These are phyloP conservation scores for Grigorovia transvaalensis DNA, from an alignment of 805 yeast species.

Conservation along the genomic window DNA sequence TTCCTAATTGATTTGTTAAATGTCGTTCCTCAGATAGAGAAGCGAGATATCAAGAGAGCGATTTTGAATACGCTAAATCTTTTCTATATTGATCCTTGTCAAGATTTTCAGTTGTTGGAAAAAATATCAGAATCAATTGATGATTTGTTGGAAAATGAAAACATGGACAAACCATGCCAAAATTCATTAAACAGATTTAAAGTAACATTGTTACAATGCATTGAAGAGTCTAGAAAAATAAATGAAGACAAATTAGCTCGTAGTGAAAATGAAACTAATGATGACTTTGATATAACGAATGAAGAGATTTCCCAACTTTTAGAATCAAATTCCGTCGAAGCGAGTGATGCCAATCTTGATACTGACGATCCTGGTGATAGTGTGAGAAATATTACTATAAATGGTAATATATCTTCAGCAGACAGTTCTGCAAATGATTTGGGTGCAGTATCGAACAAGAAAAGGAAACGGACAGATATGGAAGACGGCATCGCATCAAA, in stretches of 20 bases:
- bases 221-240: constrained; percentile 8
- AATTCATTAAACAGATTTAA: constrained; percentile 29
- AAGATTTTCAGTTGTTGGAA: constrained; percentile 18
- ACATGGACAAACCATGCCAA: constrained; percentile 26
- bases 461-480: constrained; percentile 8
- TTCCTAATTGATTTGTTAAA: constrained; percentile 46
- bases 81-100: constrained; percentile 33
- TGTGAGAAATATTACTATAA: background rate
- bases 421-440: background rate
- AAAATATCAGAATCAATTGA: constrained; percentile 21
- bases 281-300: constrained; percentile 5
- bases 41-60: constrained; percentile 44
- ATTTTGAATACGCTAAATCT: constrained; percentile 42
- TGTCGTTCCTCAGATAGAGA: constrained; percentile 36
- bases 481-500: constrained; percentile 1
- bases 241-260: background rate
- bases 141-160: constrained; percentile 24
- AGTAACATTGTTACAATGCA: constrained; percentile 4
- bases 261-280: background rate
- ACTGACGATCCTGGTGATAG: background rate
- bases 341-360: constrained; percentile 1
- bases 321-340: constrained; percentile 5
- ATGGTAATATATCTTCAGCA: background rate
- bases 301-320: constrained; percentile 18
- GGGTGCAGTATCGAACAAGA: constrained; percentile 1